Conservation (phyloP, 2,329 filamentous ascomycete genomes). For the Xylariaceae sp. region DNA sequence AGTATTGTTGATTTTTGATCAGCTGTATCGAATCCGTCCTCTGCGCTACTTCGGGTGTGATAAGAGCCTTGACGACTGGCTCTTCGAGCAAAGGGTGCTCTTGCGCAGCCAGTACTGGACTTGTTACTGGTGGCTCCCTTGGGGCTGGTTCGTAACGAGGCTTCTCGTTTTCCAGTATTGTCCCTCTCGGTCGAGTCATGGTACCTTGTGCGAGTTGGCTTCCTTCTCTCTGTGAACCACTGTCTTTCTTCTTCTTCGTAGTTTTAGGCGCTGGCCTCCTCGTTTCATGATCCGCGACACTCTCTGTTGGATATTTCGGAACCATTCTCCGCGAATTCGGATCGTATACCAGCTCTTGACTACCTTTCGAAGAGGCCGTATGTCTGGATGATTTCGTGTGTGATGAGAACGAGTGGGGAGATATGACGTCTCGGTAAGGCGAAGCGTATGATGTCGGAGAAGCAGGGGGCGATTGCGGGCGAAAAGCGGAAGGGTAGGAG, state of each 20-base stretch:
- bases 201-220: conserved; percentile 50
- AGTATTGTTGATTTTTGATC: background rate
- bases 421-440: conserved; percentile 16
- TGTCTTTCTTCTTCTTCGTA: conserved; percentile 39
- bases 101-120: background rate
- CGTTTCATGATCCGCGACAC: conserved; percentile 38
- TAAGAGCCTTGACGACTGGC: background rate
- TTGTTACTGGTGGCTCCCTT: conserved; percentile 12
- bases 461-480: conserved; percentile 38
- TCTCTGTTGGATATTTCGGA: conserved; percentile 35
- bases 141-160: conserved; percentile 13
- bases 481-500: conserved; percentile 49
- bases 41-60: background rate
- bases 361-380: conserved; percentile 15
- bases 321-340: conserved; percentile 64
- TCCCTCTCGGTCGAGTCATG: conserved; percentile 47
- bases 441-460: conserved; percentile 24
- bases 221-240: conserved; percentile 35
- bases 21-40: background rate
- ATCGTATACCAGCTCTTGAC: conserved; percentile 52
- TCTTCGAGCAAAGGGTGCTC: background rate
- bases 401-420: conserved; percentile 15
- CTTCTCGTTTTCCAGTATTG: conserved; percentile 37
- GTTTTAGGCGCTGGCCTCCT: conserved; percentile 38
- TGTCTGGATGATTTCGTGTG: conserved; percentile 23